A percentile compares a stretch with the other conserved stretches of the same genome.
These are phyloP conservation scores for Didymella arachidicola DNA, from an alignment of 2,329 filamentous ascomycete genomes.

Conservation along the genomic window DNA sequence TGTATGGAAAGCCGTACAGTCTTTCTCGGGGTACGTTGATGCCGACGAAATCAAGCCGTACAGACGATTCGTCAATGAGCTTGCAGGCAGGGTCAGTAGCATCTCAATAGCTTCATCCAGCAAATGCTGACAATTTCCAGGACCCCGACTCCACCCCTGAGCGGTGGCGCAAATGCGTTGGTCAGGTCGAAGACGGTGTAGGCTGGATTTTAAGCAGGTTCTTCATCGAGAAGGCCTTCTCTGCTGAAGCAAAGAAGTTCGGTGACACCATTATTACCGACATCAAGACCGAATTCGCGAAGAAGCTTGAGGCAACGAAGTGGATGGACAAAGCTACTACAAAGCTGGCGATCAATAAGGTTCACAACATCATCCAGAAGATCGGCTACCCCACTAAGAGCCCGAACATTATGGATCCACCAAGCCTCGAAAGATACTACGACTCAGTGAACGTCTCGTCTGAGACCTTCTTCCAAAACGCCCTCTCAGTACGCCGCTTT, in stretches of 20 bases:
- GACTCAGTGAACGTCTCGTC: conserved; percentile 59
- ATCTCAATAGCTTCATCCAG: background rate
- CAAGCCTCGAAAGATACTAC: conserved; percentile 66
- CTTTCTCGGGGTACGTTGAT: conserved; percentile 63
- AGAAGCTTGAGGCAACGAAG: conserved; percentile 64
- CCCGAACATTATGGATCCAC: conserved; percentile 68
- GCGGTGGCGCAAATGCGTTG: conserved; percentile 71
- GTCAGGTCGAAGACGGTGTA: conserved; percentile 64
- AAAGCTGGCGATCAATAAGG: conserved; percentile 68
- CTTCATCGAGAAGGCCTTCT: conserved; percentile 73
- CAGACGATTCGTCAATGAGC: conserved; percentile 65
- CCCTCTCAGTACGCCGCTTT: conserved; percentile 60
- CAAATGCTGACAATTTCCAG: conserved; percentile 23
- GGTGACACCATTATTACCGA: conserved; percentile 75
- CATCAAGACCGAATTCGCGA: conserved; percentile 71
- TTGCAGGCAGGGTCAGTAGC: conserved; percentile 60
- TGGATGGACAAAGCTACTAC: conserved; percentile 73
- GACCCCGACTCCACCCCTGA: conserved; percentile 69
- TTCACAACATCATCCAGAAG: conserved; percentile 72
- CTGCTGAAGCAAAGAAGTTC: conserved; percentile 69
- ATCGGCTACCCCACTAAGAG: conserved; percentile 71
- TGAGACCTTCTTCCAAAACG: conserved; percentile 66
- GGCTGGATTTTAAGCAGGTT: conserved; percentile 76
- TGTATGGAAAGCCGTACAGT: conserved; percentile 68
- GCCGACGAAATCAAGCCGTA: conserved; percentile 67